A percentile compares a stretch with the other conserved stretches of the same genome.
phyloP scores from a whole-genome alignment of 2,329 filamentous ascomycete genomes.

The Thelonectria discophora region DNA sequence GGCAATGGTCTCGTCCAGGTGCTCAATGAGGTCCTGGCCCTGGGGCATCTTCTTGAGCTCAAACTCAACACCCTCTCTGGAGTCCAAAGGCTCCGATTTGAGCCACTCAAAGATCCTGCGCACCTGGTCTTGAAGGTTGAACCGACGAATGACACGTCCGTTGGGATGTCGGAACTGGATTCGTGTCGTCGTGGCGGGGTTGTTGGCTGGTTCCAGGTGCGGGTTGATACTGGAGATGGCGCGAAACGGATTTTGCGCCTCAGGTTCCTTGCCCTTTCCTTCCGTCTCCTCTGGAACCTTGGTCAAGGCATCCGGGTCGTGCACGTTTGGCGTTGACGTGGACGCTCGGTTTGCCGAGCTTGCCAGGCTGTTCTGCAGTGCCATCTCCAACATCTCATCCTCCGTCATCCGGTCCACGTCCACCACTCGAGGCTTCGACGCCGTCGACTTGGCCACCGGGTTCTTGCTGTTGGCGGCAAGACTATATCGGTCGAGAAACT shows the following conservation, averaged over 20 bases:
- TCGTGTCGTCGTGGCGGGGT: conserved; percentile 78
- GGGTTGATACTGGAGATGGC: conserved; percentile 76
- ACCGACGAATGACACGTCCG: conserved; percentile 88
- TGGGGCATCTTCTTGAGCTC: conserved; percentile 83
- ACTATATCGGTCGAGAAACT: conserved; percentile 98
- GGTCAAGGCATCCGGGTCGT: conserved; percentile 90
- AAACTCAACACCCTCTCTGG: conserved; percentile 80
- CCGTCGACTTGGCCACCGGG: conserved; percentile 75
- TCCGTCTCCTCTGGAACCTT: conserved; percentile 64
- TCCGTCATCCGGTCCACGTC: conserved; percentile 92
- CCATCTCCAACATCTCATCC: conserved; percentile 96
- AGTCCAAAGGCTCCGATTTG: conserved; percentile 85
- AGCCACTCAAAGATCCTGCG: conserved; percentile 94
- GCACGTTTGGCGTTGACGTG: conserved; percentile 61
- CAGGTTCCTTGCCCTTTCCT: conserved; percentile 64
- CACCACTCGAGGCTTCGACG: conserved; percentile 72
- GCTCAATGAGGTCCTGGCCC: conserved; percentile 83
- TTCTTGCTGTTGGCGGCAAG: conserved; percentile 89
- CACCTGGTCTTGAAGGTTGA: conserved; percentile 78
- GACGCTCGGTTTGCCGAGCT: conserved; percentile 51
- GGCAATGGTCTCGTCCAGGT: conserved; percentile 76
- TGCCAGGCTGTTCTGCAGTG: conserved; percentile 85
- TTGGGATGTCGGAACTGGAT: conserved; percentile 92
- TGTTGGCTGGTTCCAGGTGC: conserved; percentile 79
- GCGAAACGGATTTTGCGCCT: conserved; percentile 64